Conservation (phyloP, 352 stramenopile species). For the Globisporangium nunn region DNA sequence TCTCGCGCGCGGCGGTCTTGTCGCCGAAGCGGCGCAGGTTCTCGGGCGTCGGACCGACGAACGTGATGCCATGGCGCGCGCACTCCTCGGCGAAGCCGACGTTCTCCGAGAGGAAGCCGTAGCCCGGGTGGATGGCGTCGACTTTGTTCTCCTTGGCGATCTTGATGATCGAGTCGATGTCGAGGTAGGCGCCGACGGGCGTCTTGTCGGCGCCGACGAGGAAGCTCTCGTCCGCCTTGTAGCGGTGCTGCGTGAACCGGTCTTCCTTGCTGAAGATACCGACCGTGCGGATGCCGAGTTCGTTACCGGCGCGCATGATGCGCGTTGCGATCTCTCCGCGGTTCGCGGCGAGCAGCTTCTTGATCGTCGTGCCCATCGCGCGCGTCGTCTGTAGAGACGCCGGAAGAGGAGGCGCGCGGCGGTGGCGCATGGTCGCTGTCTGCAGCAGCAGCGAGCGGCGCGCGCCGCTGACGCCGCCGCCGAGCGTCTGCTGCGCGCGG, state of each 20-base stretch:
- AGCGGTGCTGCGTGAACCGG: conserved; percentile 93
- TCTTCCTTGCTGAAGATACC: conserved; percentile 92
- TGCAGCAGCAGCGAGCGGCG: conserved; percentile 4
- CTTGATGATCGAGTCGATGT: conserved; percentile 91
- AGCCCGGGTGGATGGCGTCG: conserved; percentile 95
- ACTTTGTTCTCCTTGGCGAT: conserved; percentile 90
- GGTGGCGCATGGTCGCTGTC: no score
- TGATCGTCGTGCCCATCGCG: conserved; percentile 80
- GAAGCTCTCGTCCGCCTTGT: conserved; percentile 97
- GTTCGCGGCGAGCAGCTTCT: conserved; percentile 97
- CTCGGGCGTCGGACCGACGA: conserved; percentile 93
- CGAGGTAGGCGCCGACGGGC: conserved; percentile 93
- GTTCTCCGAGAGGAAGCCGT: conserved; percentile 97
- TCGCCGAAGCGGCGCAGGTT: conserved; percentile 87
- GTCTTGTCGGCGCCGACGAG: conserved; percentile 88
- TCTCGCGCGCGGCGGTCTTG: conserved; percentile 85
- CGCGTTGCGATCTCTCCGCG: conserved; percentile 97
- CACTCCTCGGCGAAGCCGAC: conserved; percentile 91
- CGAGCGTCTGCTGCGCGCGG: conserved; percentile 26
- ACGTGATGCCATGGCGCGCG: conserved; percentile 89
- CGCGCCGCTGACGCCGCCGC: conserved; percentile 13
- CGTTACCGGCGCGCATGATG: conserved; percentile 92
- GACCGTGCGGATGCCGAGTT: conserved; percentile 90
- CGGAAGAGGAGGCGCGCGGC: no score
- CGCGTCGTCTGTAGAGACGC: no score